phyloP scores from a whole-genome alignment of 2,329 filamentous ascomycete genomes.

The Talaromyces sp. region DNA sequence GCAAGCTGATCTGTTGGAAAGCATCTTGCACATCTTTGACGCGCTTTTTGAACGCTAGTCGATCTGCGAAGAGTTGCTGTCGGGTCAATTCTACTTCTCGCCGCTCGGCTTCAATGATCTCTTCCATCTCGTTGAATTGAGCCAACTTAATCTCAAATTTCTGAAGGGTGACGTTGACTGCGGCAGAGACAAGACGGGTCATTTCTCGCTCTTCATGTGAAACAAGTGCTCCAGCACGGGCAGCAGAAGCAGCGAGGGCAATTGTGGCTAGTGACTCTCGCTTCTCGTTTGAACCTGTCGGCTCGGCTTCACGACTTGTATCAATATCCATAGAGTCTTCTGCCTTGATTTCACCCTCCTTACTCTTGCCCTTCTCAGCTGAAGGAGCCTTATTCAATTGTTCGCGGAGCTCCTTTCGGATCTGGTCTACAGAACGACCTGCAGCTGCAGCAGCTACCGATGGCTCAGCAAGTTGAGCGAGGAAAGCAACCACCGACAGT shows the following conservation, averaged over 20 bases:
- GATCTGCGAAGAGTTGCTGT: conserved; percentile 89
- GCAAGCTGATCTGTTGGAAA: conserved; percentile 48
- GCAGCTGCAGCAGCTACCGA: conserved; percentile 86
- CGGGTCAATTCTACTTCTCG: conserved; percentile 87
- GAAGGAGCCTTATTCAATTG: conserved; percentile 63
- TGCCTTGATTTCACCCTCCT: conserved; percentile 49
- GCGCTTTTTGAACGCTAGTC: conserved; percentile 82
- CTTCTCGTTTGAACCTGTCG: conserved; percentile 45
- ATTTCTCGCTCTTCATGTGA: conserved; percentile 97
- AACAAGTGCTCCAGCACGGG: conserved; percentile 79
- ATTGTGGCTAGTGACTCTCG: conserved; percentile 61
- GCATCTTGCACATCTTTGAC: conserved; percentile 77
- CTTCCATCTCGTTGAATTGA: conserved; percentile 95
- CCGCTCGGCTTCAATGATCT: conserved; percentile 84
- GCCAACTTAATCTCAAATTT: conserved; percentile 94
- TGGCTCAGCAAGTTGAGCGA: conserved; percentile 86
- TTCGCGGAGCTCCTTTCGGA: conserved; percentile 73
- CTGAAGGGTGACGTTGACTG: conserved; percentile 88
- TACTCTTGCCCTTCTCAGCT: conserved; percentile 49
- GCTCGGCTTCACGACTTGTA: conserved; percentile 29
- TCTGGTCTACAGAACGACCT: conserved; percentile 78
- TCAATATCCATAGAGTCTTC: conserved; percentile 61
- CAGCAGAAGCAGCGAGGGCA: conserved; percentile 79
- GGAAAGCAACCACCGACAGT: conserved; percentile 90
- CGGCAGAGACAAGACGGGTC: conserved; percentile 85